Conservation (phyloP, 208 protist species). For the Strigomonas oncopelti region DNA sequence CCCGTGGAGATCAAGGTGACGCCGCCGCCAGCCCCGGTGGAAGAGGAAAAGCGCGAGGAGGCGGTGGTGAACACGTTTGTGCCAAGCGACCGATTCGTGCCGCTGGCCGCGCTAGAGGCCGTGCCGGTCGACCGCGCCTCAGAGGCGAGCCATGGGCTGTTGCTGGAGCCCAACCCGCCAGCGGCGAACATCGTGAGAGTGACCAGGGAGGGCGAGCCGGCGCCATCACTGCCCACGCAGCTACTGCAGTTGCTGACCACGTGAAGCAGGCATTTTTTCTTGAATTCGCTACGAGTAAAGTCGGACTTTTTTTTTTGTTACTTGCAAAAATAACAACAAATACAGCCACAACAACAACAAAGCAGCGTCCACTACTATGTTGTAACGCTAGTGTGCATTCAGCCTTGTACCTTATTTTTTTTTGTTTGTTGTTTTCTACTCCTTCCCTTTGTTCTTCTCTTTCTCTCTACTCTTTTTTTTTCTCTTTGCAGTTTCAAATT, state of each 20-base stretch:
- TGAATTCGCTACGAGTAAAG: constrained; percentile 2
- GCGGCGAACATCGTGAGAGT: constrained; percentile 42
- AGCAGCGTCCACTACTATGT: not conserved
- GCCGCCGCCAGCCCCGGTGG: not conserved
- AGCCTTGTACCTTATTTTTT: not conserved
- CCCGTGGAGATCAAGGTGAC: too few species aligned
- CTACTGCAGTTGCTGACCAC: constrained; percentile 75
- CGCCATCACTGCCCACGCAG: constrained; percentile 66
- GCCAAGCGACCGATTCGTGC: constrained; percentile 50
- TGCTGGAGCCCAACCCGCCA: constrained; percentile 76
- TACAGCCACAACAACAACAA: not conserved
- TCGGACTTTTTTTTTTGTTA: constrained; percentile 2
- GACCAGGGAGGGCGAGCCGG: constrained; percentile 59
- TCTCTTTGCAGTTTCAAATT: not conserved
- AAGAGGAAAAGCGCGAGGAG: constrained; percentile 6
- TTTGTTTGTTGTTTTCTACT: not conserved
- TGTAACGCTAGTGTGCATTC: not conserved
- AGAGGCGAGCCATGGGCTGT: constrained; percentile 64
- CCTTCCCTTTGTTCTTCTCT: constrained; percentile 6
- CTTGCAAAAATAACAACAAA: constrained; percentile 1
- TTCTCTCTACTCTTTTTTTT: constrained; percentile 12
- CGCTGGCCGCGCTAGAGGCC: constrained; percentile 56
- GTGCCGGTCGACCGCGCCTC: constrained; percentile 45
- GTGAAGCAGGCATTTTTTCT: constrained; percentile 11
- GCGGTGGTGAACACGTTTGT: constrained; percentile 5